These are phyloP conservation scores for Lagenidium sp. DNA, from an alignment of 352 stramenopile genomes.

Conservation along the genomic window DNA sequence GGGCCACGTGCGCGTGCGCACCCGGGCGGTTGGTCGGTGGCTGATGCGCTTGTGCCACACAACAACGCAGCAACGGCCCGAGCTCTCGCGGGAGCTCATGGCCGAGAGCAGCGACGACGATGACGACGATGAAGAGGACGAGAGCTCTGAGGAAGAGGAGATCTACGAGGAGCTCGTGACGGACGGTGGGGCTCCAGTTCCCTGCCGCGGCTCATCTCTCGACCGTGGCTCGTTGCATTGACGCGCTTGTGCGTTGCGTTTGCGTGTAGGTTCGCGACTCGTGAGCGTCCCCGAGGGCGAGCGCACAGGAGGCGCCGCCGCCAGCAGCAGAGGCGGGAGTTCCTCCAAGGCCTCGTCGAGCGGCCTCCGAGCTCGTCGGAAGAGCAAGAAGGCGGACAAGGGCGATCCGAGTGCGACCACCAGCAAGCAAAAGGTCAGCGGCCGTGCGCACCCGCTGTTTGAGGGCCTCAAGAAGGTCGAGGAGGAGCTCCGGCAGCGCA, in stretches of 20 bases:
- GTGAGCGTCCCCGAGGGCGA: constrained; percentile 18
- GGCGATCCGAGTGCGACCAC: constrained; percentile 22
- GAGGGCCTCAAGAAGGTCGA: constrained; percentile 69
- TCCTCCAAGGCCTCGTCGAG: constrained; percentile 11
- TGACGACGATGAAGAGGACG: constrained; percentile 22
- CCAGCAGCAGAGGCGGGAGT: constrained; percentile 15
- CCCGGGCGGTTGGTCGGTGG: background rate
- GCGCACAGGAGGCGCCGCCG: background rate
- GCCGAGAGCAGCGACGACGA: constrained; percentile 34
- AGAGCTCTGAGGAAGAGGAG: constrained; percentile 33
- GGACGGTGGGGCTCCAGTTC: constrained; percentile 21
- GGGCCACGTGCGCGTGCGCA: background rate
- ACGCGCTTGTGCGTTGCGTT: background rate
- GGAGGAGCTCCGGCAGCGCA: constrained; percentile 50
- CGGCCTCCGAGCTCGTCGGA: constrained; percentile 22
- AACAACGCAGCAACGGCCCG: constrained; percentile 10
- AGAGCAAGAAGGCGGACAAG: constrained; percentile 15
- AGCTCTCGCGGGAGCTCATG: constrained; percentile 40
- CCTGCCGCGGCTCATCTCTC: background rate
- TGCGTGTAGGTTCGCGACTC: constrained; percentile 21
- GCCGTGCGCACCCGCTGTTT: constrained; percentile 42
- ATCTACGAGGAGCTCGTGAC: constrained; percentile 67
- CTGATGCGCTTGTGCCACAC: constrained; percentile 4
- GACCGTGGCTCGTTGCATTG: background rate
- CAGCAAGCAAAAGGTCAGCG: constrained; percentile 14